These are phyloP conservation scores for Protomyces gravidus DNA, from an alignment of 1,139 yeast genomes.

Conservation along the genomic window DNA sequence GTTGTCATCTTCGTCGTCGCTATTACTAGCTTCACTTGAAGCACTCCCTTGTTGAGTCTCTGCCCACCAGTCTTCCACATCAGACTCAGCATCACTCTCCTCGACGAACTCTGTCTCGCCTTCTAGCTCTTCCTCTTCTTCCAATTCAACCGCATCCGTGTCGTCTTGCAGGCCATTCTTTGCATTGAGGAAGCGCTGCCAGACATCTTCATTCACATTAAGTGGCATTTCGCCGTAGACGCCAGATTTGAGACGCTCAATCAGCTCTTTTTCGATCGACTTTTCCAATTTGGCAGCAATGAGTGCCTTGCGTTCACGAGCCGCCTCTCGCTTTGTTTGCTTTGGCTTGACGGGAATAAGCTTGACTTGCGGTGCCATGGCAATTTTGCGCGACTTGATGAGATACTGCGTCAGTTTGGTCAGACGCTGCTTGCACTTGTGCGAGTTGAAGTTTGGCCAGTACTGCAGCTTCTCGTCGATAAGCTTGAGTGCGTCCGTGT, in stretches of 20 bases:
- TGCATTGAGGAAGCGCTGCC: slow-evolving; percentile 85
- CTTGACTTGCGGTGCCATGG: slow-evolving; percentile 83
- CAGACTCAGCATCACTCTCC: slow-evolving; percentile 25
- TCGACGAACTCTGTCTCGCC: slow-evolving; percentile 28
- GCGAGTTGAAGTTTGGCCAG: slow-evolving; percentile 89
- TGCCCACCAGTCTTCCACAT: slow-evolving; percentile 30
- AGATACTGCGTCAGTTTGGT: slow-evolving; percentile 94
- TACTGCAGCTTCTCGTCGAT: slow-evolving; percentile 79
- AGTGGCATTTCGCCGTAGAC: slow-evolving; percentile 97
- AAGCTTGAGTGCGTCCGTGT: slow-evolving; percentile 77
- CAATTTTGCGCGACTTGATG: slow-evolving; percentile 90
- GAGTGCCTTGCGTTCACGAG: slow-evolving; percentile 91
- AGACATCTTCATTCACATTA: slow-evolving; percentile 89
- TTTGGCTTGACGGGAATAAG: slow-evolving; percentile 89
- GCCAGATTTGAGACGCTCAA: slow-evolving; percentile 92
- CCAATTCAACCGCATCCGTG: slow-evolving; percentile 61
- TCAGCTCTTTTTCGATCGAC: slow-evolving; percentile 88
- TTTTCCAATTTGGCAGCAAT: slow-evolving; percentile 96
- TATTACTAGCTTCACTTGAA: slow-evolving; percentile 9
- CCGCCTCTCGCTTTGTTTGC: slow-evolving; percentile 88
- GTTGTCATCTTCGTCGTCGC: slow-evolving; percentile 18
- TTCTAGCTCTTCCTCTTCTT: slow-evolving; percentile 46
- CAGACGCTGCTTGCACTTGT: slow-evolving; percentile 91
- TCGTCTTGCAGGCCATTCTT: slow-evolving; percentile 60
- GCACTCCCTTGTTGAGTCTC: neutral